A percentile compares a stretch with the other conserved stretches of the same genome.
These are phyloP conservation scores for Kalmusia sp. DNA, from an alignment of 2,329 filamentous ascomycete genomes.

Conservation along the genomic window DNA sequence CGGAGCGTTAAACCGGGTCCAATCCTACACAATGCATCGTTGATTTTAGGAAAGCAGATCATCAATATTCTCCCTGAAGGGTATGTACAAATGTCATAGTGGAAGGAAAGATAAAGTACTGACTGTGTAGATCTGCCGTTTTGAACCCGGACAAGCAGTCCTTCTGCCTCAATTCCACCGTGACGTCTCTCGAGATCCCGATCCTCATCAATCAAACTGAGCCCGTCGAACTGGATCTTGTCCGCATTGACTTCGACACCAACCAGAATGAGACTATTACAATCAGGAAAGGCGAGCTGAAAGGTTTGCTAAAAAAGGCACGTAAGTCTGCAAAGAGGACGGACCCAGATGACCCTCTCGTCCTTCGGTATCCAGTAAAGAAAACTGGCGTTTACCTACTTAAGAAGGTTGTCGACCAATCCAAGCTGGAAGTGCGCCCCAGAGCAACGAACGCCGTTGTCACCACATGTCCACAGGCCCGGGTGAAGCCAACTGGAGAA, in stretches of 20 bases:
- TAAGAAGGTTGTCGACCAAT: slow-evolving; percentile 86
- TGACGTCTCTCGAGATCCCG: slow-evolving; percentile 71
- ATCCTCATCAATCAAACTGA: slow-evolving; percentile 94
- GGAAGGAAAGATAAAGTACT: slow-evolving; percentile 15
- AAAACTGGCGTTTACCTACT: slow-evolving; percentile 89
- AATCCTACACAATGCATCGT: slow-evolving; percentile 88
- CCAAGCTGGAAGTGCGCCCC: slow-evolving; percentile 89
- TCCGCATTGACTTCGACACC: slow-evolving; percentile 84
- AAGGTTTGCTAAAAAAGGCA: slow-evolving; percentile 74
- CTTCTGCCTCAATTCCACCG: slow-evolving; percentile 77
- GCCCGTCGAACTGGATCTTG: slow-evolving; percentile 86
- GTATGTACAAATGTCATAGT: slow-evolving; percentile 50
- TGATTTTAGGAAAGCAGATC: slow-evolving; percentile 95
- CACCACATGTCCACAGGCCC: slow-evolving; percentile 82
- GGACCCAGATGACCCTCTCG: slow-evolving; percentile 64
- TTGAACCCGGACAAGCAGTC: slow-evolving; percentile 83
- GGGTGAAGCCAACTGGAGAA: slow-evolving; percentile 69
- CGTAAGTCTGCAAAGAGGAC: slow-evolving; percentile 63
- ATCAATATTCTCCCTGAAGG: slow-evolving; percentile 98
- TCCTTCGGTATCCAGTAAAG: slow-evolving; percentile 77
- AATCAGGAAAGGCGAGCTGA: slow-evolving; percentile 76
- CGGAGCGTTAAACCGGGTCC: slow-evolving; percentile 85
- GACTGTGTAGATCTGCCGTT: slow-evolving; percentile 72
- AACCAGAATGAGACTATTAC: slow-evolving; percentile 80
- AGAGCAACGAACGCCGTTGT: slow-evolving; percentile 79